Evolutionary conservation across 805 yeast genomes (phyloP).

Genomic region (Pichia scutulata): DNA sequence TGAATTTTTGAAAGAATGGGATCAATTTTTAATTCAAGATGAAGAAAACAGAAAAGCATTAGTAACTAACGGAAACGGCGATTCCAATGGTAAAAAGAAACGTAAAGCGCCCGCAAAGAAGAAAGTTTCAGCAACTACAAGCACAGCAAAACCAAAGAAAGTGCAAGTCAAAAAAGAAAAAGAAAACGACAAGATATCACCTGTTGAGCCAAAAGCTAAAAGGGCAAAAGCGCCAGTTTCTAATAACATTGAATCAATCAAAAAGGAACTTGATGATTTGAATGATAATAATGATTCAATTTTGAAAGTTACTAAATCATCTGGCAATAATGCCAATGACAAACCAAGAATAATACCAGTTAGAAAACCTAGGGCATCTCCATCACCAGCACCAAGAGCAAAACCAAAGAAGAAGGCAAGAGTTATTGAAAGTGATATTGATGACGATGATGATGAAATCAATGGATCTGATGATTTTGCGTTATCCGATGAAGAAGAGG

Average conservation of each 20-base stretch:
- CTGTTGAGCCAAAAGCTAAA: slow-evolving; percentile 12
- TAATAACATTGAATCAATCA: slow-evolving; percentile 12
- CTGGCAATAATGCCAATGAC: background rate
- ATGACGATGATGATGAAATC: slow-evolving; percentile 4
- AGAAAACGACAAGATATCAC: slow-evolving; percentile 12
- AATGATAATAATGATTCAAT: slow-evolving; percentile 10
- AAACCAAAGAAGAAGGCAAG: slow-evolving; percentile 3
- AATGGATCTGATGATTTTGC: slow-evolving; percentile 6
- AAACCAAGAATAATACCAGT: background rate
- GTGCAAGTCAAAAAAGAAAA: slow-evolving; percentile 19
- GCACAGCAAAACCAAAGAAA: slow-evolving; percentile 35
- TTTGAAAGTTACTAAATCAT: slow-evolving; percentile 1
- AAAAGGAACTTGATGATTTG: slow-evolving; percentile 12
- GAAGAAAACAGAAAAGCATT: slow-evolving; percentile 47
- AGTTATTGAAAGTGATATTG: slow-evolving; percentile 1
- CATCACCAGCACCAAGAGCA: slow-evolving; percentile 3
- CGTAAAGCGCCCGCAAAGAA: slow-evolving; percentile 36
- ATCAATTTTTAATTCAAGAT: slow-evolving; percentile 59
- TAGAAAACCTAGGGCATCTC: background rate
- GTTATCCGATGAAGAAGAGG: slow-evolving; percentile 9
- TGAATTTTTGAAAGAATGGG: slow-evolving; percentile 59
- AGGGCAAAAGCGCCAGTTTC: slow-evolving; percentile 11
- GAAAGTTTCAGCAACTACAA: slow-evolving; percentile 24
- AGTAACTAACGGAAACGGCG: slow-evolving; percentile 37
- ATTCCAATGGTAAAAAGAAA: slow-evolving; percentile 31